A percentile compares a stretch with the other conserved stretches of the same genome.
phyloP scores from a whole-genome alignment of 495 filamentous ascomycete genomes.

The Mytilinidion resinicola region DNA sequence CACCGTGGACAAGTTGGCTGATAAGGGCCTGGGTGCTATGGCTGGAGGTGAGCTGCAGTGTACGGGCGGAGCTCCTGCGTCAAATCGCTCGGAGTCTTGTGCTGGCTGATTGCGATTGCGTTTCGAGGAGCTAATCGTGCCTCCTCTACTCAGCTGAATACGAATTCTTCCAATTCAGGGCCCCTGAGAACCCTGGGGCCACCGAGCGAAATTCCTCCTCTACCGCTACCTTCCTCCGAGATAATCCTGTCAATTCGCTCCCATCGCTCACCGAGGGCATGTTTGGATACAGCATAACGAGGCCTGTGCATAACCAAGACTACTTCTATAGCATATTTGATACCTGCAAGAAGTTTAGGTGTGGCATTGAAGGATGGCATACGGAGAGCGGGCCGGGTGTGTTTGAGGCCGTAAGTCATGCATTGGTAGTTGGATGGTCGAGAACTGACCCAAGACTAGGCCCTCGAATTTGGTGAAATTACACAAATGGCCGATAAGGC shows the following conservation, averaged over 20 bases:
- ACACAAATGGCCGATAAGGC: conserved; percentile 85
- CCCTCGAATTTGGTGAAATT: conserved; percentile 79
- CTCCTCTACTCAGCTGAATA: conserved; percentile 64
- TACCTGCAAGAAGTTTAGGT: conserved; percentile 71
- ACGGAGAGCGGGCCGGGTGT: conserved; percentile 95
- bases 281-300: conserved; percentile 95
- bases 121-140: conserved; percentile 9
- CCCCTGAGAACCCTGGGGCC: conserved; percentile 46
- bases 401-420: conserved; percentile 69
- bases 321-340: conserved; percentile 92
- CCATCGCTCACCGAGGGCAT: conserved; percentile 88
- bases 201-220: conserved; percentile 58
- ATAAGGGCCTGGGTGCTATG: conserved; percentile 71
- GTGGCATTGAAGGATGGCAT: conserved; percentile 92
- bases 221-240: conserved; percentile 63
- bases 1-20: conserved; percentile 57
- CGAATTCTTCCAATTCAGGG: conserved; percentile 92
- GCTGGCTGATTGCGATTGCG: not conserved
- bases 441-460: conserved; percentile 33
- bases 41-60: conserved; percentile 66
- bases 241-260: conserved; percentile 64
- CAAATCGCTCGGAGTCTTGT: not conserved
- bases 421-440: not conserved
- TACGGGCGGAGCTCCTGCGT: not conserved
- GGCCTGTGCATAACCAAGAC: conserved; percentile 85